Percentiles rank a stretch among this genome's conserved stretches.
phyloP scores from a whole-genome alignment of 2,329 filamentous ascomycete species.

The Chrysosporium queenslandicum region DNA sequence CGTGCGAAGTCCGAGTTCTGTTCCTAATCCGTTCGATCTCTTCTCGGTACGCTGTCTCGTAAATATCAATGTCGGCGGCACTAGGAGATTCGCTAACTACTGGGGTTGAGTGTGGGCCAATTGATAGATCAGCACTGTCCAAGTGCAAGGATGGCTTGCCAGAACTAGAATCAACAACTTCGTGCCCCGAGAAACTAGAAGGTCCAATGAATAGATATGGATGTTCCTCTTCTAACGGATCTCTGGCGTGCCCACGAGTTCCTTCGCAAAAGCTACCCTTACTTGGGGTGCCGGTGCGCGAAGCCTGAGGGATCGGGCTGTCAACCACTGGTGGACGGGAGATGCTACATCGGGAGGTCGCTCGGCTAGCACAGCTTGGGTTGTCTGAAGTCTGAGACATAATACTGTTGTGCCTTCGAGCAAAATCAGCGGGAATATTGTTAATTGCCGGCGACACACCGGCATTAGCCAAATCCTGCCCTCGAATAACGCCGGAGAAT shows the following conservation, averaged over 20 bases:
- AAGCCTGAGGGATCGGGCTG: constrained; percentile 23
- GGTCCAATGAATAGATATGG: constrained; percentile 69
- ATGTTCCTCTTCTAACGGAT: constrained; percentile 55
- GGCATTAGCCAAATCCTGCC: background rate
- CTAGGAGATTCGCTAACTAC: constrained; percentile 62
- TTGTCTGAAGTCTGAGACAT: constrained; percentile 17
- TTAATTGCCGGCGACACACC: constrained; percentile 16
- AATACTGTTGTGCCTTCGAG: constrained; percentile 19
- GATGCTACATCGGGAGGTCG: constrained; percentile 6
- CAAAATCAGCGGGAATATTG: background rate
- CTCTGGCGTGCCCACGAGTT: constrained; percentile 52
- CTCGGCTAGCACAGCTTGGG: background rate
- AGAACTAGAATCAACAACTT: background rate
- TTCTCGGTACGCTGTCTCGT: constrained; percentile 75
- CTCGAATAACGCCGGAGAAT: background rate
- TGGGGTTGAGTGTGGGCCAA: constrained; percentile 1
- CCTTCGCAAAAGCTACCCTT: constrained; percentile 35
- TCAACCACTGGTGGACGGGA: constrained; percentile 22
- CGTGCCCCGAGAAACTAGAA: constrained; percentile 26
- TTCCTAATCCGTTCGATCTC: constrained; percentile 64
- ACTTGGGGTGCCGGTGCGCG: constrained; percentile 25
- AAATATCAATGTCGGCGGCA: constrained; percentile 75
- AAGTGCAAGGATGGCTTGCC: background rate
- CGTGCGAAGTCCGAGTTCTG: constrained; percentile 28
- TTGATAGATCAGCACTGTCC: background rate